Conservation (phyloP, 805 yeast species). For the Nakazawaea holstii region DNA sequence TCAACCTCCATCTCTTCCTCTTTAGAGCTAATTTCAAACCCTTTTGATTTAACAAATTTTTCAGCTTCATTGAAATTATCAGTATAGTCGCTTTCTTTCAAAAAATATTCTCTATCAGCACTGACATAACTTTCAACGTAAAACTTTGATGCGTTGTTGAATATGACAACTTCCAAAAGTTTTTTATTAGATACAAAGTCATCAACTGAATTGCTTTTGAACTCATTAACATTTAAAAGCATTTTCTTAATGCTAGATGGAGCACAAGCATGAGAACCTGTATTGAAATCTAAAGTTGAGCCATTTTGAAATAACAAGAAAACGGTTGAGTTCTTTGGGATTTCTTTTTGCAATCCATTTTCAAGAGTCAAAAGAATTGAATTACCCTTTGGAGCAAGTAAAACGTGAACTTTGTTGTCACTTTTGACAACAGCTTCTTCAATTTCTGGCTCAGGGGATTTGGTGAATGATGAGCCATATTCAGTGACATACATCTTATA, state of each 20-base stretch:
- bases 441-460: not conserved
- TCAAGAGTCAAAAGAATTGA: not conserved
- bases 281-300: not conserved
- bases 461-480: conserved; percentile 5
- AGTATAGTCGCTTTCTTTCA: conserved; percentile 6
- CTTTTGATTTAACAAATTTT: not conserved
- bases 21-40: not conserved
- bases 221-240: not conserved
- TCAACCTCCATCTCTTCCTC: not conserved
- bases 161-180: not conserved
- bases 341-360: conserved; percentile 1
- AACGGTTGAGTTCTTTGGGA: conserved; percentile 4
- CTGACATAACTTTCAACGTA: not conserved
- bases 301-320: not conserved
- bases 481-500: conserved; percentile 6
- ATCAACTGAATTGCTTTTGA: not conserved
- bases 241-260: not conserved
- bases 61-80: not conserved
- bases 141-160: conserved; percentile 1
- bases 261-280: conserved; percentile 7
- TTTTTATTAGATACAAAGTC: conserved; percentile 1
- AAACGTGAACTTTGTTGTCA: not conserved
- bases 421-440: not conserved
- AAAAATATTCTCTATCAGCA: not conserved
- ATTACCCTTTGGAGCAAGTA: not conserved